These are phyloP conservation scores for Hypsizygus ulmarius DNA, from an alignment of 1,284 basidiomycete species.

Conservation along the genomic window DNA sequence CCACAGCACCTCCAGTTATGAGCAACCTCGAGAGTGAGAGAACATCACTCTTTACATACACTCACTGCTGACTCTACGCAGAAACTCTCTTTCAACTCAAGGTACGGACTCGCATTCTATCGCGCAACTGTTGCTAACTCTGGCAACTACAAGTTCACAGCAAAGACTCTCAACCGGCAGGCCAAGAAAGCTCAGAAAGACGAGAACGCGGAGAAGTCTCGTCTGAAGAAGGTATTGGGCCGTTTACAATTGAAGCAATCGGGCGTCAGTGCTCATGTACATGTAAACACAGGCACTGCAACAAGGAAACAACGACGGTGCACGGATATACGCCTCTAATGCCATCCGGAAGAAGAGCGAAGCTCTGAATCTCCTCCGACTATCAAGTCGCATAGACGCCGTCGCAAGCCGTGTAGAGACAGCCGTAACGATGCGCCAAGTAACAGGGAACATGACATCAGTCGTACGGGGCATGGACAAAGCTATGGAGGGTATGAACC, in stretches of 20 bases:
- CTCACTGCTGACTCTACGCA: constrained; percentile 38
- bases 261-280: constrained; percentile 5
- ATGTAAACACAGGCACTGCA: constrained; percentile 82
- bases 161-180: constrained; percentile 88
- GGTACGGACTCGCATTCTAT: constrained; percentile 38
- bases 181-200: constrained; percentile 97
- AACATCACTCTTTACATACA: not conserved
- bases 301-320: constrained; percentile 96
- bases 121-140: constrained; percentile 17
- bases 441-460: constrained; percentile 93
- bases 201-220: constrained; percentile 80
- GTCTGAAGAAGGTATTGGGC: constrained; percentile 80
- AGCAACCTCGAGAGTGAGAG: constrained; percentile 87
- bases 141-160: constrained; percentile 73
- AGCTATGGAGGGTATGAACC: constrained; percentile 99
- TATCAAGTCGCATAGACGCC: constrained; percentile 92
- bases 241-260: not conserved
- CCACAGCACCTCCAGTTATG: constrained; percentile 45
- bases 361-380: constrained; percentile 82
- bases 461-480: constrained; percentile 99
- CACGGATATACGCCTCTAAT: constrained; percentile 98
- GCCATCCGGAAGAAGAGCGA: constrained; percentile 99
- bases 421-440: constrained; percentile 96
- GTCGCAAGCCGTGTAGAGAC: constrained; percentile 97
- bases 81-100: constrained; percentile 96